Evolutionary conservation across 2,329 filamentous ascomycete species (phyloP), one percentile per base, ranked within the genome.

Genomic region (Blastomyces silverae): DNA sequence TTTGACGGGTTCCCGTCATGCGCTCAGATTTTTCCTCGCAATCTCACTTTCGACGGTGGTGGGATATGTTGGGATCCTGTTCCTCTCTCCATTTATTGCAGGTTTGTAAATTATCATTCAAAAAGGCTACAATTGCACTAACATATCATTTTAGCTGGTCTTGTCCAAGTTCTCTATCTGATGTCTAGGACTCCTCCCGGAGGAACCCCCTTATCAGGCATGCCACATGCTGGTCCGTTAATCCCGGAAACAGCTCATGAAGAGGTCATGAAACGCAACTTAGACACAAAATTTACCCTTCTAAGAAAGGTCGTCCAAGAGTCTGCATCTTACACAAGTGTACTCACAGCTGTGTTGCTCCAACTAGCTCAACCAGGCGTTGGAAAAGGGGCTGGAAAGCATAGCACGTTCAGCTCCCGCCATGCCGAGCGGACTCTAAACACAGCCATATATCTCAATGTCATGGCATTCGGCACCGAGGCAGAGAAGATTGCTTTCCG

Each of bases 341-440:
- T 39, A 60, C 60, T 62, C 10, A 55, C 60, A 20, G 71, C 71
- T 15, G 70, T 73, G 58, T 59, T 72, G 1, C 70, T 69, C 64
- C 71, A 73, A 63, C 71, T 73, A 44, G 70, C 71, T 0, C 71
- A 72, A 37, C 70, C 70, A 15, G 69, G 60, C 2, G 64, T 74
- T 7, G 71, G 68, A 8, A 70, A 73, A 56, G 71, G 71, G 42
- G 69, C 64, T 20, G 69, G 65, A 62, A 68, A 68, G 34, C 71
- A 73, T 57, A 71, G 69, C 42, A 68, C 67, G 60, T 74, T 73
- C 52, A 69, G 70, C 5, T 66, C 64, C 1, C 67, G 71, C 11
- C 71, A 70, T 63, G 58, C 67, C 11, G 67, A 72, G 28, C 68
- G 71, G 2, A 68, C 71, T n/a, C 67, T 69, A 48, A 71, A 71